Evolutionary conservation across 345 rosid species (phyloP), one percentile per base, ranked within the genome.

Genomic region (Arabidopsis arenosa): DNA sequence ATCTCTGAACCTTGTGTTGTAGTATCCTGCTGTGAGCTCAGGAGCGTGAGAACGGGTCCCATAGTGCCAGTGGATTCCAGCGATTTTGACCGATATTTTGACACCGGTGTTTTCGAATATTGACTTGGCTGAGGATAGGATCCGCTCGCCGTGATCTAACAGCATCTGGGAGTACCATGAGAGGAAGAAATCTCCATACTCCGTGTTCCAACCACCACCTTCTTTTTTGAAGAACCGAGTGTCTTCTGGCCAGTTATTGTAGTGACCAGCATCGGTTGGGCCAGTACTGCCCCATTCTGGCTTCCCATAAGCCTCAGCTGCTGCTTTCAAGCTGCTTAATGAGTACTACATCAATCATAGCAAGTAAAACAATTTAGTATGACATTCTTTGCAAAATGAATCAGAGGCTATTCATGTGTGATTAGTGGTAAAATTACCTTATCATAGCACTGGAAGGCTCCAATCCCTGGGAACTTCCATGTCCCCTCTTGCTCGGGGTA

Each of bases 31-130:
- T 4, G 97, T 95, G 64, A 95, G 99, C 80, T 95, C 99, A 21
- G 99, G 96, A 39, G 99, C 97, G 54, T 95, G 99, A 15, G 97
- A 95, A 18, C 97, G 83, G 6, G 83, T 82, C n/a, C 99, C 99
- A 2, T 89, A 95, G 66, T 95, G 99, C 97, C 99, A 95, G 70
- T 95, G 99, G 68, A 95, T 95, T 51, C 99, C 99, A 9, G 97
- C 97, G 68, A 95, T 37, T 79, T 95, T 95, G 4, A 89, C 97
- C 0, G 99, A 95, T 61, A 95, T 88, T 80, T 95, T 95, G 15
- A 82, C 89, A 0, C 85, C 86, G 0, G 76, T 72, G 41, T 68
- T 71, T 41, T 87, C 84, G 1, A 87, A 95, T 39, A 81, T 61
- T 1, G 90, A 71, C 70, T 83, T 83, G 44, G 97, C 88, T 7